Evolutionary conservation across 164 flowering plant species (phyloP), one percentile per base, ranked within the genome.

Genomic region (Nymphaea colorata): DNA sequence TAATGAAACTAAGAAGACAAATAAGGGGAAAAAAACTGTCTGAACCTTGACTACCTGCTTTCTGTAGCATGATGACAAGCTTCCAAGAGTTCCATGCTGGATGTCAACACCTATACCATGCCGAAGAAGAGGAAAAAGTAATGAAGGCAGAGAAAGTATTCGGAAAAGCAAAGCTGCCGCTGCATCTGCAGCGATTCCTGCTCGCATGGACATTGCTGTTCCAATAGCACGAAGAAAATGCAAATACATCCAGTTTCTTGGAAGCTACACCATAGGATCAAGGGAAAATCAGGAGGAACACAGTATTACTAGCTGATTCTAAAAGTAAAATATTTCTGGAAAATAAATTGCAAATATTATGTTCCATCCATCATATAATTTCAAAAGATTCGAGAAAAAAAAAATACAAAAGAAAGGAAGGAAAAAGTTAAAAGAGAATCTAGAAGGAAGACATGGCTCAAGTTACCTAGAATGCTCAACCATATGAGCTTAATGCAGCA

Each of bases 201-300:
- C 96, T 78, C 98, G 84, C 97, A 89, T 89, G 68, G 98, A 93
- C 97, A 93, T 90, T 66, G 98, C 96, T 67, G 81, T 87, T 59
- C 97, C 98, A 72, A 93, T 93, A 68, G 98, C 96, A 71, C 92
- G 95, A 79, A 93, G 79, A 78, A 93, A 93, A 86, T 93, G 98
- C 81, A 93, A 80, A 79, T 93, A 96, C 96, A 93, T 81, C 98
- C 98, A 93, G 77, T 89, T 93, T 72, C 89, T 82, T 45, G 96
- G 98, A 72, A 93, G 94, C 98, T 93, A 65, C 77, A 80, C 8
- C 65, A 25, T n/a, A n/a, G n/a, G n/a, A n/a, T n/a, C n/a, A 17
- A 63, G 69, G 65, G 45, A 64, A 45, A 14, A 36, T 44, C 42
- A 62, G 14, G 25, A 67, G 5, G 59, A 42, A 12, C 16, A 41